Base-by-base conservation (phyloP, 352 stramenopile species). In the Phytophthora fragariae region DNA sequence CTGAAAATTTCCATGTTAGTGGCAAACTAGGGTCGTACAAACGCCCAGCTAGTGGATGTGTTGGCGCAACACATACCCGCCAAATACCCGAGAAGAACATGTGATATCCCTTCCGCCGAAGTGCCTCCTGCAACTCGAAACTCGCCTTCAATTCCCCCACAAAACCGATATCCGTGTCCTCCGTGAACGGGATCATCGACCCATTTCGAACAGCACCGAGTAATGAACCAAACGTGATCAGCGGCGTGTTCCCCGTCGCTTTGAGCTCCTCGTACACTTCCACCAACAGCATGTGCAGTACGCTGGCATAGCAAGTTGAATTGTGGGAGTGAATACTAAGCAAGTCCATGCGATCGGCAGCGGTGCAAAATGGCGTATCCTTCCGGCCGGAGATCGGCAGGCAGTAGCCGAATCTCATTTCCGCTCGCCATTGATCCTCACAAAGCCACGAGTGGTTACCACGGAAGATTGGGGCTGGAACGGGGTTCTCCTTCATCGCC, bases 171-270 rank as follows among this genome's bases (percentile, higher is more conserved):
- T 91, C 83, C 10, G 68, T 73, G 58, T 89, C 83, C 35, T 89
- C 81, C 1, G 83, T 89, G 62, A 85, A 91, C 2, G 83, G 75
- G 65, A 91, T 89, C 47, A 81, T 76, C n/a, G 79, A 84, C 1
- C 47, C 58, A 35, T 85, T 81, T 15, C 81, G 79, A 15, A 90
- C 65, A 10, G 80, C 82, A 7, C 80, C 80, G 8, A 90, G 69
- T 19, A 90, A 29, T n/a, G 81, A 80, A 19, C 83, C 83, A 52
- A 75, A 90, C 11, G 77, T 53, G 33, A 90, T 50, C 27, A 75
- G 55, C 12, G 83, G 83, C 17, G 62, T 59, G 5, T 66, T 76
- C 4, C 69, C 67, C 12, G 76, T 62, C 0, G 46, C 62, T 44
- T 74, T 12, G 19, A 88, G 58, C 60, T 88, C 74, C 24, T 79